Conservation (phyloP, 1,139 yeast genomes). For the Zygoascus hellenicus region DNA sequence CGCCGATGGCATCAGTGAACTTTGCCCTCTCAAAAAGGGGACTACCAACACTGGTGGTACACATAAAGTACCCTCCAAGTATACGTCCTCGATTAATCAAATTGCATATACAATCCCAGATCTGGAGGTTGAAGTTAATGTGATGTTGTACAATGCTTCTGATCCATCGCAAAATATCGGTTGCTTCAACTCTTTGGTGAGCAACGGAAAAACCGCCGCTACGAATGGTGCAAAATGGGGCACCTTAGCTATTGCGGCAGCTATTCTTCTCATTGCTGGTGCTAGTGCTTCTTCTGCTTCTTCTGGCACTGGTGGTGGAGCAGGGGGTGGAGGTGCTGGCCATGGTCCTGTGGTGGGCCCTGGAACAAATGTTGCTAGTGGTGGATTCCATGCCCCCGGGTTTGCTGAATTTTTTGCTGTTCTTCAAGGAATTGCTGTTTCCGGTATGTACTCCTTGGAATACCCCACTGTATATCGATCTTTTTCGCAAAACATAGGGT, state of each 20-base stretch:
- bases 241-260: constrained; percentile 30
- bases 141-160: constrained; percentile 22
- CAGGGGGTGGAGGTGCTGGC: constrained; percentile 15
- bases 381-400: constrained; percentile 28
- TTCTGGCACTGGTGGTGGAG: constrained; percentile 7
- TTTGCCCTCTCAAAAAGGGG: constrained; percentile 29
- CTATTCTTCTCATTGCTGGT: constrained; percentile 25
- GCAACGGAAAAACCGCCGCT: constrained; percentile 30
- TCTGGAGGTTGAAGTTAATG: constrained; percentile 29
- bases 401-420: constrained; percentile 23
- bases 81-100: constrained; percentile 24
- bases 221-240: constrained; percentile 23
- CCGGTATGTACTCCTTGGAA: constrained; percentile 32
- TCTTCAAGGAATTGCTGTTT: constrained; percentile 30
- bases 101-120: constrained; percentile 32
- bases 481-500: constrained; percentile 32
- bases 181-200: constrained; percentile 29
- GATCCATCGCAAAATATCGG: constrained; percentile 24
- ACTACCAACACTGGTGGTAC: constrained; percentile 23
- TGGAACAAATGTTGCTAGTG: constrained; percentile 18
- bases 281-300: constrained; percentile 16
- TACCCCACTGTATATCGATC: constrained; percentile 32
- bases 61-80: constrained; percentile 27
- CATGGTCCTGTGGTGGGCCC: constrained; percentile 14
- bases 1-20: constrained; percentile 23